Evolutionary conservation across 768 basidiomycete species (phyloP).

Genomic region (Lyophyllum semitale): DNA sequence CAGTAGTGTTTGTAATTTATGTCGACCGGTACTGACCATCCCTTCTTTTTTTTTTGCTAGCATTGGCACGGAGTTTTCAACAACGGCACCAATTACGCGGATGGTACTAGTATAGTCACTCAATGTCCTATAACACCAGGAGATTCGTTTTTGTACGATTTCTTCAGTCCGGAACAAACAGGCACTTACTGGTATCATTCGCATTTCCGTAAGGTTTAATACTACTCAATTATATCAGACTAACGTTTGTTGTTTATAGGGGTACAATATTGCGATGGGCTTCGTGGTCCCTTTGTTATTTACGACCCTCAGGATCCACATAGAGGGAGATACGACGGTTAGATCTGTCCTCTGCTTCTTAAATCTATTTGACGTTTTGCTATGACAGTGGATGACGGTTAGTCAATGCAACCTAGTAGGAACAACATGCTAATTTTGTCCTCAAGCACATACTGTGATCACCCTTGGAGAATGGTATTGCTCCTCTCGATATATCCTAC

Average conservation of each 20-base stretch:
- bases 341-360: not conserved
- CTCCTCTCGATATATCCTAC: not conserved
- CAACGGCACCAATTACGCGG: conserved; percentile 9
- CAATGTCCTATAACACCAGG: conserved; percentile 38
- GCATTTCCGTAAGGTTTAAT: not conserved
- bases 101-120: conserved; percentile 20
- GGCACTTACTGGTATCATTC: conserved; percentile 29
- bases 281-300: conserved; percentile 38
- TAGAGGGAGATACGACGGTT: not conserved
- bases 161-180: conserved; percentile 32
- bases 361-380: not conserved
- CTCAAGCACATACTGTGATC: not conserved
- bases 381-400: not conserved
- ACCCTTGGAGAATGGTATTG: not conserved
- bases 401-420: not conserved
- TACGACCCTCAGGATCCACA: conserved; percentile 28
- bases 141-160: conserved; percentile 31
- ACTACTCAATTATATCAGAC: too few species aligned
- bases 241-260: not conserved
- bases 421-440: not conserved
- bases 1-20: too few species aligned
- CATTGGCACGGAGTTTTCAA: too few species aligned
- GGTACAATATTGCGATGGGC: conserved; percentile 50
- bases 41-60: too few species aligned
- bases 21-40: too few species aligned